Percentiles rank a stretch among this genome's conserved stretches.
These are phyloP conservation scores for Lumnitzera racemosa DNA, from an alignment of 345 rosid genomes.

Conservation along the genomic window DNA sequence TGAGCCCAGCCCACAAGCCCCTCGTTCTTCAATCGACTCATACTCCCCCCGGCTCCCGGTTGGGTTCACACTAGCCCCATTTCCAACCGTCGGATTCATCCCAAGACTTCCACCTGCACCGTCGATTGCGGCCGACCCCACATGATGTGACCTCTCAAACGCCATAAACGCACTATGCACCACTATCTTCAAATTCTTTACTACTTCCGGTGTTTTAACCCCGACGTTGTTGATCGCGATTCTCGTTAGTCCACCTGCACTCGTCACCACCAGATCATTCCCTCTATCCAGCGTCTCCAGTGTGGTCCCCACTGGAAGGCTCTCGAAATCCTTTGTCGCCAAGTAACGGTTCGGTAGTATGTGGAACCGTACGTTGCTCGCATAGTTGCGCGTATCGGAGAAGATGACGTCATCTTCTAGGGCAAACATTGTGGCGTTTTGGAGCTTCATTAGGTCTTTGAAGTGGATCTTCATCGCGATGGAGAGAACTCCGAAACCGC, in stretches of 20 bases:
- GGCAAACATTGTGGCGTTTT: conserved; percentile 51
- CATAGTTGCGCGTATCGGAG: conserved; percentile 39
- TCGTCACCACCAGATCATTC: conserved; percentile 29
- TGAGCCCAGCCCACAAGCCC: conserved; percentile 15
- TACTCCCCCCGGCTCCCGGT: conserved; percentile 4
- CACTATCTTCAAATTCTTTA: conserved; percentile 40
- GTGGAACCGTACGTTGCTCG: conserved; percentile 44
- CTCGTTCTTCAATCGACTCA: conserved; percentile 11
- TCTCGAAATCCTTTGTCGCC: conserved; percentile 34
- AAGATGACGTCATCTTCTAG: conserved; percentile 45
- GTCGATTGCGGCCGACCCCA: conserved; percentile 18
- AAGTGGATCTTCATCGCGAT: conserved; percentile 42
- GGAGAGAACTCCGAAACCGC: conserved; percentile 49
- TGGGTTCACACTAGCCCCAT: conserved; percentile 7
- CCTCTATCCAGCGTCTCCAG: conserved; percentile 31
- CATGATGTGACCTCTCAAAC: conserved; percentile 33
- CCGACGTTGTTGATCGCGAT: conserved; percentile 52
- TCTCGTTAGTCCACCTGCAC: conserved; percentile 12
- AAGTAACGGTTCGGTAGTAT: conserved; percentile 45
- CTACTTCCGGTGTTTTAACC: conserved; percentile 41
- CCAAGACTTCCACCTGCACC: conserved; percentile 8
- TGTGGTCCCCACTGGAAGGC: conserved; percentile 28
- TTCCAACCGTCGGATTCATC: background rate
- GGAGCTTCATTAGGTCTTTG: conserved; percentile 31
- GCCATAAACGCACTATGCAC: conserved; percentile 48